Conservation (phyloP, 2,329 filamentous ascomycete genomes). For the Pseudocercospora ulei region DNA sequence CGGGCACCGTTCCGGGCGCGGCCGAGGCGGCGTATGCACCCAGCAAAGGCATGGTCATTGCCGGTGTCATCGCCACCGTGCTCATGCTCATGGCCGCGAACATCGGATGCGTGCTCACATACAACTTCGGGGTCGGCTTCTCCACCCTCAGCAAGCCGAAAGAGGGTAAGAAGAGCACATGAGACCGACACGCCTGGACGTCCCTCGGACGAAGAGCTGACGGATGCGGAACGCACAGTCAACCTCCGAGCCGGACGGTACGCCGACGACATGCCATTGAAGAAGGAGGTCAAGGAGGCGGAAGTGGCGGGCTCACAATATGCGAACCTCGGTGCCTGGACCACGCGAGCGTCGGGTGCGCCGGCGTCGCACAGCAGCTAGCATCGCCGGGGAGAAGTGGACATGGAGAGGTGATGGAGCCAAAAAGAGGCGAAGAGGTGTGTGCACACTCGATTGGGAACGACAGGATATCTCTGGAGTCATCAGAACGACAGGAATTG, state of each 20-base stretch:
- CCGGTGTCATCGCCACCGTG: conserved; percentile 34
- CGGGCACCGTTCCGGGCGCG: conserved; percentile 26
- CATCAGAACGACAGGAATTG: too few species aligned
- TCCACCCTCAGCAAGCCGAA: conserved; percentile 28
- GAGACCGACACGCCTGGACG: background rate
- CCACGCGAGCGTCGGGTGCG: conserved; percentile 2
- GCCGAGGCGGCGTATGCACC: conserved; percentile 33
- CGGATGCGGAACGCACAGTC: conserved; percentile 8
- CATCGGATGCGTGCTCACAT: conserved; percentile 40
- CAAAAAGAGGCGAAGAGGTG: background rate
- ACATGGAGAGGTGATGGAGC: background rate
- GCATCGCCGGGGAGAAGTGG: background rate
- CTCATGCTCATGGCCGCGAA: conserved; percentile 37
- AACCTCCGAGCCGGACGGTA: conserved; percentile 15
- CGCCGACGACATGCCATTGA: conserved; percentile 13
- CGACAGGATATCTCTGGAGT: too few species aligned
- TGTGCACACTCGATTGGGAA: too few species aligned
- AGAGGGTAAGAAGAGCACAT: conserved; percentile 17
- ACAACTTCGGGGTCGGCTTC: conserved; percentile 42
- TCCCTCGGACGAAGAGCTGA: background rate
- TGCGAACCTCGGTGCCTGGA: conserved; percentile 4
- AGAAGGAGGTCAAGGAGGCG: conserved; percentile 14
- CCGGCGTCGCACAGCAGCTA: conserved; percentile 3
- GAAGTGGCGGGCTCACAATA: conserved; percentile 5
- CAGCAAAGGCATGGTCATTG: conserved; percentile 33